Percentiles rank a stretch among this genome's conserved stretches.
These are phyloP conservation scores for Tetracladium marchalianum DNA, from an alignment of 495 filamentous ascomycete genomes.

Conservation along the genomic window DNA sequence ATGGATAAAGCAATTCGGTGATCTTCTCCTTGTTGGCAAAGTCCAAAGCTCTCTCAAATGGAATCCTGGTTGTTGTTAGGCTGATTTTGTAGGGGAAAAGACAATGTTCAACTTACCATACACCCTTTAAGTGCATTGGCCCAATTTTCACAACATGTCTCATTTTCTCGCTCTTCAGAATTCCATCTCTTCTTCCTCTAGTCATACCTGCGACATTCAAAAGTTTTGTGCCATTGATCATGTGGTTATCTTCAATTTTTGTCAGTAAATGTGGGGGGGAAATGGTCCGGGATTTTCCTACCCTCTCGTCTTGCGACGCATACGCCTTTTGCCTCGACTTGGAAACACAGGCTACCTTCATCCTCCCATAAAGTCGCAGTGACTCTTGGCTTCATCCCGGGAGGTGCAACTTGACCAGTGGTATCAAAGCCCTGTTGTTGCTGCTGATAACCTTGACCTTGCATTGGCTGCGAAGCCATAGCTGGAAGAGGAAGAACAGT, in stretches of 20 bases:
- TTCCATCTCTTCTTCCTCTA: conserved; percentile 87
- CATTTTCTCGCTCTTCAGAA: conserved; percentile 94
- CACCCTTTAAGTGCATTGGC: conserved; percentile 97
- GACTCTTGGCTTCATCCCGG: conserved; percentile 97
- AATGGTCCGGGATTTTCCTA: conserved; percentile 29
- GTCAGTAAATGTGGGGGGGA: conserved; percentile 1
- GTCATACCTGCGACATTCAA: conserved; percentile 98
- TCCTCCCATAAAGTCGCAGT: conserved; percentile 98
- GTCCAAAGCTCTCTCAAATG: conserved; percentile 89
- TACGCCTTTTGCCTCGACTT: conserved; percentile 92
- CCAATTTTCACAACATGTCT: conserved; percentile 98
- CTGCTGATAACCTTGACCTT: conserved; percentile 34
- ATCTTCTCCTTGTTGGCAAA: conserved; percentile 99
- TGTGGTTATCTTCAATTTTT: conserved; percentile 72
- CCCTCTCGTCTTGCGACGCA: conserved; percentile 93
- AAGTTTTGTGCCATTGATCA: conserved; percentile 98
- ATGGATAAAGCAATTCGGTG: conserved; percentile 85
- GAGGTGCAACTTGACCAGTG: conserved; percentile 85
- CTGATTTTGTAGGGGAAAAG: neutral
- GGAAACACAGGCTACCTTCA: conserved; percentile 94
- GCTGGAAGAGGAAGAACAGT: conserved; percentile 61
- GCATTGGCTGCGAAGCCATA: conserved; percentile 37
- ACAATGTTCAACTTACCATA: conserved; percentile 62
- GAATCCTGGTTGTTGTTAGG: conserved; percentile 57
- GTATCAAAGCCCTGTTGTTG: conserved; percentile 58